Conservation (phyloP, 1,139 yeast species). For the Protomyces inundatus region DNA sequence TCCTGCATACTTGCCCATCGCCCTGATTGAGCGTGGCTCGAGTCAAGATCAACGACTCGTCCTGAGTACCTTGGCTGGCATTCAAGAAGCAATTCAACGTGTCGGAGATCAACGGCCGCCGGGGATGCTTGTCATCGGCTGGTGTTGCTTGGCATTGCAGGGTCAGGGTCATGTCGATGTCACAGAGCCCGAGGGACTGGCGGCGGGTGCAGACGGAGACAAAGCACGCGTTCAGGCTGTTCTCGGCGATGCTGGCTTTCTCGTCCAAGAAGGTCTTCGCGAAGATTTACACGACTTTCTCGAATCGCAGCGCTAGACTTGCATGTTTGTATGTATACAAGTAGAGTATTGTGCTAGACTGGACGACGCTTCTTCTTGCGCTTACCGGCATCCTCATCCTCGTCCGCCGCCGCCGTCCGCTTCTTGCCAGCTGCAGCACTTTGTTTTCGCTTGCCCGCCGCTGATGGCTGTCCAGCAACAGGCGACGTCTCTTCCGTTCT, state of each 20-base stretch:
- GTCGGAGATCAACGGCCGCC: slow-evolving; percentile 84
- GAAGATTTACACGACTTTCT: slow-evolving; percentile 14
- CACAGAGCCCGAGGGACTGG: slow-evolving; percentile 12
- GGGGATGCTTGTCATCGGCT: slow-evolving; percentile 78
- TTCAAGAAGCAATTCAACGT: slow-evolving; percentile 68
- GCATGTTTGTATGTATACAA: no score
- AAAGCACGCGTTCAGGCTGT: background rate
- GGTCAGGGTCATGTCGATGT: slow-evolving; percentile 17
- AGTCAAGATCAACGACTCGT: slow-evolving; percentile 89
- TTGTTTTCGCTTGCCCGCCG: background rate
- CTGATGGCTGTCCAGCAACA: no score
- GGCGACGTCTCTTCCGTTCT: background rate
- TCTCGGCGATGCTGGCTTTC: slow-evolving; percentile 9
- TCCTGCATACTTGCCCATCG: slow-evolving; percentile 70
- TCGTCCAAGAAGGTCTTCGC: slow-evolving; percentile 15
- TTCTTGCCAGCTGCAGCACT: background rate
- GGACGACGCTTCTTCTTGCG: background rate
- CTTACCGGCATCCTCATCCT: background rate
- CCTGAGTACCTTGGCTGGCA: slow-evolving; percentile 60
- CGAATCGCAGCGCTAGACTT: background rate
- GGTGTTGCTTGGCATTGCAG: slow-evolving; percentile 58
- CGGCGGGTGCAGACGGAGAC: slow-evolving; percentile 9
- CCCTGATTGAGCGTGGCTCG: slow-evolving; percentile 83
- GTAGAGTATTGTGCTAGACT: background rate
- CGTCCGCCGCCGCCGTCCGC: background rate